These are phyloP conservation scores for Rossbeevera mucosa DNA, from an alignment of 768 basidiomycete species.

Conservation along the genomic window DNA sequence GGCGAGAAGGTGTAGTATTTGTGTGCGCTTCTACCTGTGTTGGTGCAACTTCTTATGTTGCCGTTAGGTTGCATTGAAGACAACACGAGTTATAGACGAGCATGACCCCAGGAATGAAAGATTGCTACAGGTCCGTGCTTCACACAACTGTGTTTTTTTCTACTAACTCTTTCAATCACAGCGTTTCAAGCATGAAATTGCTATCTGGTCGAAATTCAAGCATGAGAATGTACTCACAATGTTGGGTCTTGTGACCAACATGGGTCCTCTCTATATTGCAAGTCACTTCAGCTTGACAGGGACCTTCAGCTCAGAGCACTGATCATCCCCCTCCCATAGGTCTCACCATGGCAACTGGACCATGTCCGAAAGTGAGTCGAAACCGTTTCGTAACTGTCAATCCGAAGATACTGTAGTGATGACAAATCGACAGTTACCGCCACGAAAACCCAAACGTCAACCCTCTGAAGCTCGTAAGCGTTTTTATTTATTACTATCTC, in stretches of 20 bases:
- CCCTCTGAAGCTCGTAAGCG: conserved; percentile 39
- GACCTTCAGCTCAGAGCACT: neutral
- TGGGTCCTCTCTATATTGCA: conserved; percentile 51
- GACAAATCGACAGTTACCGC: conserved; percentile 36
- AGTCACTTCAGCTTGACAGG: neutral
- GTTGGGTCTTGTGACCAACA: conserved; percentile 52
- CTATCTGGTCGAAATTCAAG: conserved; percentile 48
- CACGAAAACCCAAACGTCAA: conserved; percentile 34
- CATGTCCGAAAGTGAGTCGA: conserved; percentile 50
- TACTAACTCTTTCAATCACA: conserved; percentile 14
- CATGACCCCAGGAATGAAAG: conserved; percentile 40
- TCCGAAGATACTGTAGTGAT: neutral
- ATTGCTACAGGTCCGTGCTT: conserved; percentile 30
- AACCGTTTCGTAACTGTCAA: neutral
- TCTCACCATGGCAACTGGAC: conserved; percentile 60
- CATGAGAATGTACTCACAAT: conserved; percentile 46
- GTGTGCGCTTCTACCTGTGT: neutral
- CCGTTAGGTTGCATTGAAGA: conserved; percentile 53
- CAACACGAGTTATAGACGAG: conserved; percentile 43
- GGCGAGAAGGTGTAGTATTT: conserved; percentile 40
- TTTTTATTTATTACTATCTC: neutral
- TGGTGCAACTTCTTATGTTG: neutral
- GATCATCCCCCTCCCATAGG: conserved; percentile 31
- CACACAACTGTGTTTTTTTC: neutral
- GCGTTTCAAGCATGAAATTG: conserved; percentile 56